Percentiles rank a stretch among this genome's conserved stretches.
Conservation (phyloP, 2,329 filamentous ascomycete species). For the Hirsutella rhossiliensis region DNA sequence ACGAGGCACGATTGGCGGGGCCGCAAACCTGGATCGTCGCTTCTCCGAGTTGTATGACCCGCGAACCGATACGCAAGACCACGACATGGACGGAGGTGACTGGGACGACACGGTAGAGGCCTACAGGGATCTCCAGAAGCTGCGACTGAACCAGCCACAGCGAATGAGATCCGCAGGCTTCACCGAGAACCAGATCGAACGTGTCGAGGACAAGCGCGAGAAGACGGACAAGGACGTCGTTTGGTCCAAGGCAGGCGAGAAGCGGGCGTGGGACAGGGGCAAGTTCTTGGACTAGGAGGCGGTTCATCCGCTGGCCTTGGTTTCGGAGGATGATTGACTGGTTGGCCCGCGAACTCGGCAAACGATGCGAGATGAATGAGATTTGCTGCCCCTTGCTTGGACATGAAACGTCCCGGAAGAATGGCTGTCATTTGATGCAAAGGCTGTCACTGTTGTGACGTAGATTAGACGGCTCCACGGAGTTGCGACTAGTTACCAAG, state of each 20-base stretch:
- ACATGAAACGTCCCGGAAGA: no score
- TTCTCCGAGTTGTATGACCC: conserved; percentile 59
- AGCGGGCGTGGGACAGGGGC: conserved; percentile 47
- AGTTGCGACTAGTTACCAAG: no score
- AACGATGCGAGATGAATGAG: neutral
- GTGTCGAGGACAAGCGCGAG: conserved; percentile 27
- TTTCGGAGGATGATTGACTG: conserved; percentile 5
- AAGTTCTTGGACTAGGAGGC: conserved; percentile 22
- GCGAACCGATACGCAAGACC: conserved; percentile 37
- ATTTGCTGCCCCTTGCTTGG: no score
- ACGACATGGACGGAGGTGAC: conserved; percentile 38
- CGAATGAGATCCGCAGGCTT: conserved; percentile 69
- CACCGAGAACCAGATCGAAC: conserved; percentile 57
- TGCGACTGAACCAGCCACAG: conserved; percentile 63
- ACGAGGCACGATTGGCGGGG: conserved; percentile 50
- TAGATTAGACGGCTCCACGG: no score
- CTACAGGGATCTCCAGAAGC: conserved; percentile 66
- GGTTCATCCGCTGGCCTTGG: conserved; percentile 2
- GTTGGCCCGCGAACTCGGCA: neutral
- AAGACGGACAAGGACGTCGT: conserved; percentile 52
- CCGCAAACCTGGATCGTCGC: conserved; percentile 63
- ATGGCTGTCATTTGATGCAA: no score
- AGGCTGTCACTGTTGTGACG: no score
- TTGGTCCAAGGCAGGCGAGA: conserved; percentile 60
- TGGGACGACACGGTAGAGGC: conserved; percentile 76